Evolutionary conservation across 1,284 basidiomycete species (phyloP), one percentile per base, ranked within the genome.

Genomic region (Clitocybe nebularis): DNA sequence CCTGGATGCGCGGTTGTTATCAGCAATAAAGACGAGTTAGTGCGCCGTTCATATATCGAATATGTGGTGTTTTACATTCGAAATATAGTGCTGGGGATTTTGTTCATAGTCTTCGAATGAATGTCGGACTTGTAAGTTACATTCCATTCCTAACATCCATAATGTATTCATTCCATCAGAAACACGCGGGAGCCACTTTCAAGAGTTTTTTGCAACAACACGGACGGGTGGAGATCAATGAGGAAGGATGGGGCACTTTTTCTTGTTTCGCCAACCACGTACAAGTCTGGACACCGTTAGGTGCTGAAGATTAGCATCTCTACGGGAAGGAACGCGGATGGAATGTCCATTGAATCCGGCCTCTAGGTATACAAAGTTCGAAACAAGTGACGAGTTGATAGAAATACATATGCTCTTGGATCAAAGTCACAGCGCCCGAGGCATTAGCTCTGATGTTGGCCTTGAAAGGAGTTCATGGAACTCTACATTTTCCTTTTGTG

Each of bases 1-100:
- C 49, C 58, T 11, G 82, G 78, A 13, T 89, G 86, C 47, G 83
- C 67, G 0, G 83, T 88, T 2, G 59, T 88, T 13, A 52, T 89
- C n/a, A 84, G 81, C 57, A 86, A 86, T 49, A 66, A 63, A 45
- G 70, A 71, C 21, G 57, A 60, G 66, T 69, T 48, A 50, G 64
- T 54, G 28, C 36, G 14, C 22, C 17, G 35, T 37, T 17, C 22
- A 11, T 28, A 20, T 7, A 41, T 28, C 13, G 29, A 38, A 30
- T 36, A 26, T 17, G 45, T 22, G 22, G 28, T 8, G 29, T 36
- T 32, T 26, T 44, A 47, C 60, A 57, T 35, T 53, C 53, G 11
- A 29, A 10, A 21, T 30, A 3, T 23, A 53, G 52, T 8, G 35
- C 41, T 8, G 56, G 53, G 33, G 55, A 52, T n/a, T 56, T 54